Conservation (phyloP, 2,329 filamentous ascomycete genomes). For the Aspergillus caelatus region DNA sequence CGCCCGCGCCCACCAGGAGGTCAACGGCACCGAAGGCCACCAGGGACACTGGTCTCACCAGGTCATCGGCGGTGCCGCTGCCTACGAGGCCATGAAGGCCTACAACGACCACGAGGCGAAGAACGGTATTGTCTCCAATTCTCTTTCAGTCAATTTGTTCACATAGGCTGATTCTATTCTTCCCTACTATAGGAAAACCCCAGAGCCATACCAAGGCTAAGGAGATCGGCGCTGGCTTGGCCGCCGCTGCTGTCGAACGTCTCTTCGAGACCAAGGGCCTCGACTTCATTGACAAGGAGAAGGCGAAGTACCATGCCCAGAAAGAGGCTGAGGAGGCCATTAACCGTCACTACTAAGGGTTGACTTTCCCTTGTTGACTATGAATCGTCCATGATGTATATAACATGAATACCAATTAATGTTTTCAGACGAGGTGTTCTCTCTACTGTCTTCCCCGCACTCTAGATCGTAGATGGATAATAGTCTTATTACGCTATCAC, state of each 20-base stretch:
- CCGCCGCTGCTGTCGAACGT: neutral
- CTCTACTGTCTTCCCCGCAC: neutral
- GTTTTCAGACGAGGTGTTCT: neutral
- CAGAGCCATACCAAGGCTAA: neutral
- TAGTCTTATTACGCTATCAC: no score
- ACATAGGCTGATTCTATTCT: neutral
- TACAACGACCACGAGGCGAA: neutral
- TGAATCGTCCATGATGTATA: neutral
- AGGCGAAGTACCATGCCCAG: no score
- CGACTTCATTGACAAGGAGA: neutral
- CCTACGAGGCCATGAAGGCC: neutral
- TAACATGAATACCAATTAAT: neutral
- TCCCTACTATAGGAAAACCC: neutral
- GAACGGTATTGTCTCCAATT: neutral
- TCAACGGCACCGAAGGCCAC: neutral
- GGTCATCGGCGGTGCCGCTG: neutral
- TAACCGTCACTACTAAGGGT: neutral
- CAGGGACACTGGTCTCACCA: neutral
- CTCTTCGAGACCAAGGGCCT: neutral
- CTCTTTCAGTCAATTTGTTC: neutral
- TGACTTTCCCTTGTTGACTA: neutral
- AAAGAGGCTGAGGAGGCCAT: neutral
- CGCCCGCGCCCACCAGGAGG: neutral
- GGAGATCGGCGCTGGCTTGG: neutral
- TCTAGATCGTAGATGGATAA: neutral